Percentiles rank a stretch among this genome's conserved stretches.
Evolutionary conservation across 2,329 filamentous ascomycete species (phyloP).

Genomic region (Ophiosphaerella herpotricha): DNA sequence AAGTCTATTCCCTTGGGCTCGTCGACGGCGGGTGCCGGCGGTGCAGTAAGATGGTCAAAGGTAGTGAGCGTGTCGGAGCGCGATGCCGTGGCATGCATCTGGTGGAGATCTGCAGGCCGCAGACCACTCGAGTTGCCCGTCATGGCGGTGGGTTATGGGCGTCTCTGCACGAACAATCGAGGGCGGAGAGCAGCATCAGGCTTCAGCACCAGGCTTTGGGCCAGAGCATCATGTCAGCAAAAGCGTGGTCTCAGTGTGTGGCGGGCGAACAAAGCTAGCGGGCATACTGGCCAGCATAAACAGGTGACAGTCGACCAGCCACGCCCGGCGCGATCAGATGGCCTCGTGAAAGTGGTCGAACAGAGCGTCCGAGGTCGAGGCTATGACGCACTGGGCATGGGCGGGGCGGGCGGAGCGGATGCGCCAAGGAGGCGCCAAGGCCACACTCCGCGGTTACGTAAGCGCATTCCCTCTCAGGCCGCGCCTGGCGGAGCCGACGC

Average conservation of each 20-base stretch:
- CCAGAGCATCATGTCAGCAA: background rate
- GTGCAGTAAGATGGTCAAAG: conserved; percentile 87
- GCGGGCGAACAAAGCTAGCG: too few relatives aligned
- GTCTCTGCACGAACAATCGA: background rate
- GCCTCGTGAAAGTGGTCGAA: too few relatives aligned
- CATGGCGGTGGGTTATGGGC: conserved; percentile 25
- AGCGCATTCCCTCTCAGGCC: background rate
- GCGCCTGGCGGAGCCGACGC: conserved; percentile 5
- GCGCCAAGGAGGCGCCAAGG: too few relatives aligned
- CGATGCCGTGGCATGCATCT: conserved; percentile 88
- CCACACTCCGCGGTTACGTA: too few relatives aligned
- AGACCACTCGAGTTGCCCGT: conserved; percentile 27
- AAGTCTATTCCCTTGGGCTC: conserved; percentile 76
- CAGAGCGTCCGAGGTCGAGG: background rate
- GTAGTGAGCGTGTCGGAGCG: conserved; percentile 84
- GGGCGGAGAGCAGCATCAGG: conserved; percentile 28
- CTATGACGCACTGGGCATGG: background rate
- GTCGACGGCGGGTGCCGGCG: conserved; percentile 61
- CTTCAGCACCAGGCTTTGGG: conserved; percentile 17
- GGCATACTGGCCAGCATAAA: too few relatives aligned
- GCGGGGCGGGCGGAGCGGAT: background rate
- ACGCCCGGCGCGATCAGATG: too few relatives aligned
- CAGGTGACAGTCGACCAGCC: too few relatives aligned
- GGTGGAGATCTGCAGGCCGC: conserved; percentile 62
- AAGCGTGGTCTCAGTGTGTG: background rate